phyloP scores from a whole-genome alignment of 177 flowering plant genomes.

The Vitis hybrid region DNA sequence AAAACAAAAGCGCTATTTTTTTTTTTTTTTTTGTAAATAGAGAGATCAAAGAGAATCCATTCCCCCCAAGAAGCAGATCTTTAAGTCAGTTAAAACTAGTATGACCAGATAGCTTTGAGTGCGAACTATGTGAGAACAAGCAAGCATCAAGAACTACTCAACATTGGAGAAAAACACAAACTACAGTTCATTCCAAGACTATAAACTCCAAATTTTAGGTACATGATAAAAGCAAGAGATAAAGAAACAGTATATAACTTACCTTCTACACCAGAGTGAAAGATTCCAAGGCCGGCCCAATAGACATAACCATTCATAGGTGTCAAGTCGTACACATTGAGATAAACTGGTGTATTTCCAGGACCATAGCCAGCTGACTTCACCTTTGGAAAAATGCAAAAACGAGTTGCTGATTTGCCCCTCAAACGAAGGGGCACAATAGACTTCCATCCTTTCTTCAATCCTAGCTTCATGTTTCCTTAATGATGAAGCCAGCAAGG shows the following conservation, averaged over 20 bases:
- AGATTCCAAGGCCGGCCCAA: conserved; percentile 97
- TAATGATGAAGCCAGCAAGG: conserved; percentile 13
- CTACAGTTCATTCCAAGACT: background rate
- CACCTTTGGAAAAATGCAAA: conserved; percentile 74
- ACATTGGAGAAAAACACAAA: background rate
- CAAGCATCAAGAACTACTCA: background rate
- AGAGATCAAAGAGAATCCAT: background rate
- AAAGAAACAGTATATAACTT: background rate
- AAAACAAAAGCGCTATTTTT: no score
- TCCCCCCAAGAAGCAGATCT: background rate
- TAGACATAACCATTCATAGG: conserved; percentile 88
- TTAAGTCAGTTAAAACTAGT: background rate
- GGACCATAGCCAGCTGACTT: conserved; percentile 57
- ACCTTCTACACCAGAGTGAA: conserved; percentile 99
- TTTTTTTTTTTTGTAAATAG: no score
- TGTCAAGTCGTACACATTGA: conserved; percentile 95
- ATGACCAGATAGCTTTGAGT: background rate
- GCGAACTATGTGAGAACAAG: background rate
- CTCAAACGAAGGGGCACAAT: conserved; percentile 56
- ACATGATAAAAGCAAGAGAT: background rate
- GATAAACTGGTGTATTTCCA: conserved; percentile 81
- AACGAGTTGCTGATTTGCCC: conserved; percentile 70
- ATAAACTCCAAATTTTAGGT: background rate
- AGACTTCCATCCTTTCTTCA: conserved; percentile 76
- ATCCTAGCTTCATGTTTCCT: conserved; percentile 56